Conservation (phyloP, 192 early-diverging fungal genomes). For the Bifiguratus adelaidae region DNA sequence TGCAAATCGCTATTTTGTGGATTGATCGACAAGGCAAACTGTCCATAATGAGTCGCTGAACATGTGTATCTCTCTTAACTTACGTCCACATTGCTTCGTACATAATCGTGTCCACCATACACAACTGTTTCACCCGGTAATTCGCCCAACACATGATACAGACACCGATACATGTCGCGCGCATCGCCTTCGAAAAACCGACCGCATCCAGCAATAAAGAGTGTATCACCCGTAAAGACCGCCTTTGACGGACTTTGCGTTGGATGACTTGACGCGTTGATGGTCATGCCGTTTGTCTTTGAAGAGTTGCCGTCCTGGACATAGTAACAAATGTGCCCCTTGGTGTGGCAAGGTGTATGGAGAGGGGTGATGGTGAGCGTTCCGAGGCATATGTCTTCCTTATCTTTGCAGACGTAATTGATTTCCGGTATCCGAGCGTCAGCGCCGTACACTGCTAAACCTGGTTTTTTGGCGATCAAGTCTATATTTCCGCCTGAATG, state of each 20-base stretch:
- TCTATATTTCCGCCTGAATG: conserved; percentile 74
- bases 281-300: conserved; percentile 37
- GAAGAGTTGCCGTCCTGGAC: too few species aligned
- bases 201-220: conserved; percentile 44
- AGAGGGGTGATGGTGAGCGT: conserved; percentile 59
- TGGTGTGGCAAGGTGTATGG: conserved; percentile 82
- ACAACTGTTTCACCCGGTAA: conserved; percentile 50
- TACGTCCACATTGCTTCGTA: conserved; percentile 35
- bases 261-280: too few species aligned
- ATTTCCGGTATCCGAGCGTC: conserved; percentile 80
- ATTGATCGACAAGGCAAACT: conserved; percentile 75
- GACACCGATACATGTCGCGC: conserved; percentile 44
- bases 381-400: conserved; percentile 67
- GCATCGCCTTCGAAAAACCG: conserved; percentile 47
- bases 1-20: conserved; percentile 64
- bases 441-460: conserved; percentile 69
- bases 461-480: conserved; percentile 39
- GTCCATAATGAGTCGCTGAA: neutral
- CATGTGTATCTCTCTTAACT: neutral
- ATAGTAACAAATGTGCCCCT: conserved; percentile 76
- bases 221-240: conserved; percentile 36
- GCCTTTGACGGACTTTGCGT: too few species aligned
- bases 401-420: conserved; percentile 59
- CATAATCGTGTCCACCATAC: conserved; percentile 51
- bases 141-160: conserved; percentile 38